Base-by-base conservation (phyloP, 768 basidiomycete species). In the Trametes meyenii region DNA sequence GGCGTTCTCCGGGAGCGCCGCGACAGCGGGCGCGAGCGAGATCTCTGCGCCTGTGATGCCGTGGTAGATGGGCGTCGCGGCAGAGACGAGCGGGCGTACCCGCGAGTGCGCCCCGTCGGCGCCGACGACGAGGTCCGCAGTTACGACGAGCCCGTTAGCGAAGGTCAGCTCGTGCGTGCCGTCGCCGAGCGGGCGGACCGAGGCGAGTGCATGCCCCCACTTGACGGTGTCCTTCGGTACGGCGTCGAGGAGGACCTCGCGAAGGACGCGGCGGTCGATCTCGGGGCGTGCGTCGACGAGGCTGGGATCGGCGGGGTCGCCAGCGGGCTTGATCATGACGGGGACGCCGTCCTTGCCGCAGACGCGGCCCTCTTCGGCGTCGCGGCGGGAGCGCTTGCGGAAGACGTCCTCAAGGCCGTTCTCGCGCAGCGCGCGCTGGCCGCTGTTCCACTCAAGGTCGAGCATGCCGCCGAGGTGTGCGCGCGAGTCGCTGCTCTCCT, bases 31-130 rank as follows among this genome's bases (percentile, higher is more conserved):
- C 3, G 62, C 49, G 11, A 77, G 71, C 53, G 73, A 51, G 36
- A 56, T 39, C 13, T 54, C 53, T 19, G 63, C 66, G 50, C 58
- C 61, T 5, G 58, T 49, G 44, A 73, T 64, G 11, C 76, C 77
- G 17, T 70, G 69, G 66, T 77, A 79, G 38, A 65, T 52, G 5
- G 78, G 76, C 40, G 57, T 58, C 10, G 69, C 67, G 24, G 70
- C 49, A 33, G 73, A 71, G 29, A 79, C 58, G 51, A 77, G 63
- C 5, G 69, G 63, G n/a, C 79, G 76, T 8, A 76, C 69, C 57
- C 70, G 71, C 13, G 76, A 78, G 74, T 77, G 77, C 3, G 78
- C 71, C 6, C 80, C 79, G 50, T 78, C 77, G 24, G 77, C 76
- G 13, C 77, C 77, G 44, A 78, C 62, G 45, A 76, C 56, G 51